Base-by-base conservation (phyloP, 495 filamentous ascomycete species). In the Astrothelium subdiscretum region DNA sequence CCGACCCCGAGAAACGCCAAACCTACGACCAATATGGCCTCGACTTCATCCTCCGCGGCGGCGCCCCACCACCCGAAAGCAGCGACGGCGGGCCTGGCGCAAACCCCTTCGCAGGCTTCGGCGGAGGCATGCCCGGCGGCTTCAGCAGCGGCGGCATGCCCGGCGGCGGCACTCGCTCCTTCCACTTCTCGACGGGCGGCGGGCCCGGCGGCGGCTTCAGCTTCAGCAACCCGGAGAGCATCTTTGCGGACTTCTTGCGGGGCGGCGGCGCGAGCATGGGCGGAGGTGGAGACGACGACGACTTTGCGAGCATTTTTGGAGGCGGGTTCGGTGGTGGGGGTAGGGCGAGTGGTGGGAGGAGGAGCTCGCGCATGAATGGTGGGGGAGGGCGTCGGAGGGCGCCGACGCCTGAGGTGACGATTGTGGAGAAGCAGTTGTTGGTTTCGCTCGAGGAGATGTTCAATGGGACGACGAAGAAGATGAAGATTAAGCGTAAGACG, bases 1-100 rank as follows among this genome's bases (percentile, higher is more conserved):
- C 89, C 66, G 94, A 98, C 72, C 92, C 94, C 35, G 95, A 97
- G 70, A 97, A 97, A 74, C 87, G 94, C 62, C 95, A 96, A 76
- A 86, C 85, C 26, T 98, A 98, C 71, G 95, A 98, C 68, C 88
- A 95, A 72, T 97, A 83, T 70, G 94, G 94, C 63, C 85, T 97
- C 57, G 94, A 98, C 63, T 96, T 91, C 75, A 79, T 97, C 43
- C 92, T 92, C 22, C 95, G 95, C 29, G 75, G 84, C 12, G 77
- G 83, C 43, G 77, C 89, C 3, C 90, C 90, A 3, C 80, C 88
- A 0, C 76, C 81, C 0, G 74, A 71, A 29, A 74, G 78, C 44
- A 78, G 72, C 22, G 77, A 79, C n/a, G 77, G 78, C 51, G 77
- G 75, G 15, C 74, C 73, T 20, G 71, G 69, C 20, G 71, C 65